Conservation (phyloP, 805 yeast species). For the Candida nonsorbophila region DNA sequence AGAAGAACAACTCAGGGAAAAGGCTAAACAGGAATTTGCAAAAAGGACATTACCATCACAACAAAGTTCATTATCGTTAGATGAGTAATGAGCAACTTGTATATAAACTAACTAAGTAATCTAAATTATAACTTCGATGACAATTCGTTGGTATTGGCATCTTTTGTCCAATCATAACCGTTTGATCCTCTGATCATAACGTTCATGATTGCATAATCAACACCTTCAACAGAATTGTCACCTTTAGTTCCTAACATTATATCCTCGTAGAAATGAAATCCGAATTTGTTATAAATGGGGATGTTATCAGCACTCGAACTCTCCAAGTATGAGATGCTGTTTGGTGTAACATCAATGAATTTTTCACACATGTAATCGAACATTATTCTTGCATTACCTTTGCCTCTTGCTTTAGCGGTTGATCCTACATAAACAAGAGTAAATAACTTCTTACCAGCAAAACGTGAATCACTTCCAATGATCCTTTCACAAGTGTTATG, state of each 20-base stretch:
- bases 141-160: conserved; percentile 8
- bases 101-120: conserved; percentile 1
- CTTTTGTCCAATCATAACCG: conserved; percentile 30
- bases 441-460: conserved; percentile 28
- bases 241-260: conserved; percentile 37
- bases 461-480: conserved; percentile 32
- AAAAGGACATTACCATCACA: conserved; percentile 56
- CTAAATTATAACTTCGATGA: conserved; percentile 1
- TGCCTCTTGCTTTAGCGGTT: conserved; percentile 43
- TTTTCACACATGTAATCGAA: conserved; percentile 45
- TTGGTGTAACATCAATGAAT: conserved; percentile 36
- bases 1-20: conserved; percentile 46
- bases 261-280: conserved; percentile 44
- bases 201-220: conserved; percentile 37
- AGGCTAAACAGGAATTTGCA: conserved; percentile 50
- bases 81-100: conserved; percentile 24
- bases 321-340: conserved; percentile 44
- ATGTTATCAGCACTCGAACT: conserved; percentile 41
- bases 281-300: conserved; percentile 50
- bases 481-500: conserved; percentile 45
- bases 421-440: conserved; percentile 46
- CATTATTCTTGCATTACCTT: conserved; percentile 48
- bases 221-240: conserved; percentile 26
- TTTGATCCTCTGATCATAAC: conserved; percentile 36
- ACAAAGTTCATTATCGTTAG: conserved; percentile 38